Base-by-base conservation (phyloP, 768 basidiomycete species). In the Rhodotorula sphaerocarpa region DNA sequence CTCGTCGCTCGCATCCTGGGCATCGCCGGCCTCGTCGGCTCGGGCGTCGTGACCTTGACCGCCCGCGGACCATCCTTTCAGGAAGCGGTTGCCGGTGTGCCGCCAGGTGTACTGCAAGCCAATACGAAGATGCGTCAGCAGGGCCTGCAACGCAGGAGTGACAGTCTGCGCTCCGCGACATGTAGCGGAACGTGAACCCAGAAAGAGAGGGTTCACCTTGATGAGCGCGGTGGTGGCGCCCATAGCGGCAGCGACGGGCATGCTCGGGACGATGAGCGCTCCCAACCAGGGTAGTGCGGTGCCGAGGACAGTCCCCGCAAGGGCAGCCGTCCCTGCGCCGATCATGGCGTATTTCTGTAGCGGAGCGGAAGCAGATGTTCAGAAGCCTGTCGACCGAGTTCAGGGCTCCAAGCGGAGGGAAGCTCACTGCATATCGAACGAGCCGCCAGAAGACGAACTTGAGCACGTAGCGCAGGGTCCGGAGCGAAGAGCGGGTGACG, bases 31-130 rank as follows among this genome's bases (percentile, higher is more conserved):
- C 28, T 67, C 61, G 50, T 67, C 66, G 1, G 27, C n/a, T 18
- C 61, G 44, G 9, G 66, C 48, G n/a, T 67, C 61, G 2, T 60
- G 23, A 0, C 57, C 54, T 30, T 67, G 50, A 11, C 61, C 61
- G 15, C 36, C 53, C 0, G 36, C 59, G 14, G 47, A 30, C 66
- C 66, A 67, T 0, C 53, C 66, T 44, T 62, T 46, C 1, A 61
- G 57, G 33, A 67, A 67, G 16, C 48, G 66, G 41, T 67, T 63
- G 5, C 66, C 66, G 7, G 60, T 61, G 28, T 67, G 66, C 28
- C 45, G 27, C 66, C 66, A 67, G 7, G 56, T 58, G 44, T 55
- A 67, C 66, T 65, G 50, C 23, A 5, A 2, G 25, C 2, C n/a
- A n/a, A n/a, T n/a, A n/a, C n/a, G n/a, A n/a, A n/a, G n/a, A n/a